Conservation (phyloP, 257 asterid genomes). For the Lycium ferocissimum region DNA sequence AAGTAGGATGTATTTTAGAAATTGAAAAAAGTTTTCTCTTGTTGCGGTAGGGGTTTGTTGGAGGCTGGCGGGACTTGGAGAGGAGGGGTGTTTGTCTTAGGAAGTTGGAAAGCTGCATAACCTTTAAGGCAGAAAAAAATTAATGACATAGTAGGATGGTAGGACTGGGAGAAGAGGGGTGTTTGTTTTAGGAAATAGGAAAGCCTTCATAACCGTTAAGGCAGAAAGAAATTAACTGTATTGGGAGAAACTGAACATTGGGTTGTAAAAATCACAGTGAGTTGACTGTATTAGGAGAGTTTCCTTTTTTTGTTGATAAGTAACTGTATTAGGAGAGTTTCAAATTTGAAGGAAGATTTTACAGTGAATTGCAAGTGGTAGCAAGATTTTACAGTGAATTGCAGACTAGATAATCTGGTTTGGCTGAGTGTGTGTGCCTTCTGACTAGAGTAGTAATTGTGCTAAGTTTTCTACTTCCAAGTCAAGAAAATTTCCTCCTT, state of each 20-base stretch:
- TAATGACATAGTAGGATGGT: background rate
- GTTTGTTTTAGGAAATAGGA: too few relatives aligned
- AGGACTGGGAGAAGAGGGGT: too few relatives aligned
- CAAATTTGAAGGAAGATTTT: background rate
- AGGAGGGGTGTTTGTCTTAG: background rate
- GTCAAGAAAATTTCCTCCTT: background rate
- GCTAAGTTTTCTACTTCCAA: background rate
- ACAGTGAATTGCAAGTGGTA: background rate
- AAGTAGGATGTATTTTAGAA: background rate
- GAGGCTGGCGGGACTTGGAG: background rate
- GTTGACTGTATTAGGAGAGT: too few relatives aligned
- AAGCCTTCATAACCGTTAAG: too few relatives aligned
- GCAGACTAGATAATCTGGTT: conserved; percentile 17
- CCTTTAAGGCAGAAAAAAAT: background rate
- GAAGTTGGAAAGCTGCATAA: background rate
- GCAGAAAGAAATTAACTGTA: too few relatives aligned
- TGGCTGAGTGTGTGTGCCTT: background rate
- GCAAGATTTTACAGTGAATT: conserved; percentile 6
- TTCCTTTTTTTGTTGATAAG: too few relatives aligned
- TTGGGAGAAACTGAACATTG: background rate
- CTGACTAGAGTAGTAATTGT: background rate
- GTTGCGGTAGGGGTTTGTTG: background rate
- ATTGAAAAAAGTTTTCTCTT: background rate
- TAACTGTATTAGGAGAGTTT: background rate
- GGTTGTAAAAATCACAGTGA: background rate